A percentile compares a stretch with the other conserved stretches of the same genome.
These are phyloP conservation scores for Aspergillus puulaauensis DNA, from an alignment of 2,329 filamentous ascomycete species.

Conservation along the genomic window DNA sequence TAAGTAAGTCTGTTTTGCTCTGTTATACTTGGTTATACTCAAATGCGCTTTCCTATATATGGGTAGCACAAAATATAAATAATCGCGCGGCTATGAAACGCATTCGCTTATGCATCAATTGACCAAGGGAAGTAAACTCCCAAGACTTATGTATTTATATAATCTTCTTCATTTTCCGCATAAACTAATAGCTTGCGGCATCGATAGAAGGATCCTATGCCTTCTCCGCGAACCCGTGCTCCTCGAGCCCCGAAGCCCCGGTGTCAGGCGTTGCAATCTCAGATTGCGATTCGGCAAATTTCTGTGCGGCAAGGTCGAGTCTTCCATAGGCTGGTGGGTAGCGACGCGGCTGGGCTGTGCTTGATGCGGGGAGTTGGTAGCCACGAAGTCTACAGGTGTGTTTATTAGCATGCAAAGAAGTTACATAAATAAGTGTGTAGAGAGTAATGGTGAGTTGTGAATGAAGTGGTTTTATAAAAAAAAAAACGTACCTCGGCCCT, in stretches of 20 bases:
- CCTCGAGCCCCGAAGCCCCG: constrained; percentile 52
- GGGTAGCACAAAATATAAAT: neutral
- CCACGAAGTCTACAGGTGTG: constrained; percentile 59
- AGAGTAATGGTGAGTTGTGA: neutral
- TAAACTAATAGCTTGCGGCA: neutral
- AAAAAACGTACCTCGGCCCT: constrained; percentile 63
- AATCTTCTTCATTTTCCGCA: no score
- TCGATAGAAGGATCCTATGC: neutral
- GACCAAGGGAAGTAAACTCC: neutral
- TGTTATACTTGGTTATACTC: neutral
- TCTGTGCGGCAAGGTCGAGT: constrained; percentile 51
- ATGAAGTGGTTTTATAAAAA: neutral
- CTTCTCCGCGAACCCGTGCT: constrained; percentile 57
- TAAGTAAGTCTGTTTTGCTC: neutral
- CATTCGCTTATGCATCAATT: neutral
- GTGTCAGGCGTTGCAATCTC: constrained; percentile 53
- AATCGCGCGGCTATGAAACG: neutral
- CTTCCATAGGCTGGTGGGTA: constrained; percentile 68
- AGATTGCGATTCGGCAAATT: constrained; percentile 50
- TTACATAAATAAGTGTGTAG: neutral
- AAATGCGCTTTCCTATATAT: neutral
- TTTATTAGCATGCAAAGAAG: neutral
- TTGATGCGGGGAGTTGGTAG: constrained; percentile 75
- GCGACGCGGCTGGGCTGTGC: constrained; percentile 61
- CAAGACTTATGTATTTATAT: no score